Conservation (phyloP, 2,329 filamentous ascomycete species). For the Aschersonia sp. region DNA sequence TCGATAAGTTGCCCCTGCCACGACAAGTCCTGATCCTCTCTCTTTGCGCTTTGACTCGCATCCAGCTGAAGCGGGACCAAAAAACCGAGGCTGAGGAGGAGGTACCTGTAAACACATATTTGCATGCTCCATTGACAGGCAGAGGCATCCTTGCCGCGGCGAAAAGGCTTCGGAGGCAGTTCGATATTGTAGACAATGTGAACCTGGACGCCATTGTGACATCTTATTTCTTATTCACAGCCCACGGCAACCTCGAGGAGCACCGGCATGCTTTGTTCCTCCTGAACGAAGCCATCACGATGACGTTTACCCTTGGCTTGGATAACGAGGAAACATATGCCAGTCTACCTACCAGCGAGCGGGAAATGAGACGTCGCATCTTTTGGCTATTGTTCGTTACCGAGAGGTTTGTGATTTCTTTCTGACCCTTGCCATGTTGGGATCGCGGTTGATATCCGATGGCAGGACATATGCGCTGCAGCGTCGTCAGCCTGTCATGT, state of each 20-base stretch:
- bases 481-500: constrained; percentile 14
- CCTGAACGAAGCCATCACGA: constrained; percentile 16
- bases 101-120: constrained; percentile 7
- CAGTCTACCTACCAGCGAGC: constrained; percentile 8
- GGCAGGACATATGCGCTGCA: constrained; percentile 16
- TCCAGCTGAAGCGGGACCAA: constrained; percentile 14
- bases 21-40: constrained; percentile 14
- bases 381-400: constrained; percentile 21
- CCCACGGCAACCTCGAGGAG: constrained; percentile 16
- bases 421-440: neutral
- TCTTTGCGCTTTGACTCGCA: constrained; percentile 14
- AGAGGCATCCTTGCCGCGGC: constrained; percentile 12
- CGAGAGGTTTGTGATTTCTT: constrained; percentile 9
- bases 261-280: constrained; percentile 15
- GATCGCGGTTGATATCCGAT: neutral
- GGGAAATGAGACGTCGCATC: constrained; percentile 13
- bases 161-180: constrained; percentile 12
- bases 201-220: constrained; percentile 13
- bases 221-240: constrained; percentile 16
- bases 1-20: constrained; percentile 11
- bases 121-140: constrained; percentile 10
- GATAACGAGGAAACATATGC: constrained; percentile 13
- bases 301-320: constrained; percentile 13
- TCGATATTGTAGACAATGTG: constrained; percentile 13
- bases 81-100: constrained; percentile 3